Evolutionary conservation across 2,329 filamentous ascomycete genomes (phyloP), one percentile per base, ranked within the genome.

Genomic region (Cladobotryum mycophilum): DNA sequence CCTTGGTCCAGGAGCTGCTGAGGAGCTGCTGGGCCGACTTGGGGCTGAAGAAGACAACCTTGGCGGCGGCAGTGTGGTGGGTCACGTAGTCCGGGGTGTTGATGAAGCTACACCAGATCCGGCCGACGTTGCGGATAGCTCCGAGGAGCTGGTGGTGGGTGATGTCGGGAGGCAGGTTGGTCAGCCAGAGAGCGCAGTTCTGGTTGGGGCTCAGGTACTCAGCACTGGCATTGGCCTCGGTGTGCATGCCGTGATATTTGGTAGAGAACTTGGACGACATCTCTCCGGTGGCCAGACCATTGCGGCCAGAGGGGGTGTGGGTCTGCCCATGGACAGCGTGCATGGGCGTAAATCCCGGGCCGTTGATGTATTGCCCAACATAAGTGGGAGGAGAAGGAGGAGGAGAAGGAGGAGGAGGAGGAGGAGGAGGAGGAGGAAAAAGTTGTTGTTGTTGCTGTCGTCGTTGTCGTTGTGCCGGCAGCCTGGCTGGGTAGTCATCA

Each of bases 111-210:
- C 75, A 75, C 58, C 68, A 80, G 11, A 81, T 63, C 49, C 79
- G 76, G 2, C 79, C 79, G 30, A 73, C 64, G 53, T 67, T 58
- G 11, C 70, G 67, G 41, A 81, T 70, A 3, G 65, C 55, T 1
- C 57, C 51, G 1, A 81, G 70, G 1, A 81, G 73, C 55, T 73
- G 66, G 22, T 61, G 55, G 38, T 72, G 67, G 2, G 65, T 70
- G 40, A 75, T 61, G 47, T 67, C 54, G 0, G 72, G 65, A 0
- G 78, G 75, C 0, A 82, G 68, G 45, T 76, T 75, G 2, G 72
- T 76, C 22, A 82, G 55, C 72, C 76, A 81, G 1, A 81, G 64
- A 0, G 75, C 70, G 33, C 76, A 78, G 60, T 79, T 81, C 33
- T 70, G 48, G 11, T 65, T 62, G 1, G 61, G 49, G 0, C 53